Evolutionary conservation across 108 stramenopile species (phyloP), one percentile per base, ranked within the genome.

Genomic region (Fragilaria radians): DNA sequence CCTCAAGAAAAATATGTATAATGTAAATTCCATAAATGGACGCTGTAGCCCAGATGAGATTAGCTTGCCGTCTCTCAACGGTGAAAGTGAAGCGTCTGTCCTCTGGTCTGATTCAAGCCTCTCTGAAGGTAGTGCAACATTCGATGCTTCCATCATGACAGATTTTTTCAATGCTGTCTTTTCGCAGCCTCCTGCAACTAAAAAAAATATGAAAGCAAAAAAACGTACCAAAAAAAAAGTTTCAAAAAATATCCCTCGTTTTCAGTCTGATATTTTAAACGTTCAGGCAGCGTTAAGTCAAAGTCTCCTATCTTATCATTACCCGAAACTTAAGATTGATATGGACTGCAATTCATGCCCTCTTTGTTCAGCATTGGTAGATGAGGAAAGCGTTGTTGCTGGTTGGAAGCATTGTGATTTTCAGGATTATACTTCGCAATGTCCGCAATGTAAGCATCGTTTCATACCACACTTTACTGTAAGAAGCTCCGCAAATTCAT

Each of bases 381-480:
- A 32, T 19, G 81, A 84, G 62, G 62, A 78, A 9, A 68, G 79
- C 28, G 70, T 94, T 25, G 68, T 85, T 36, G 32, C 32, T 7
- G 93, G 93, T 21, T 94, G 87, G 87, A 73, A 62, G 24, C 71
- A 79, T 27, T 81, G 85, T 46, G 78, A 79, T 25, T 69, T 73
- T 28, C 71, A 80, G 28, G 87, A 91, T 61, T 82, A 71, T 61
- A 82, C 80, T 27, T 85, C 88, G 3, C 46, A 54, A 11, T 94
- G 93, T 53, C 72, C 81, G 17, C 69, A 78, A 14, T 94, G 93
- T 63, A 76, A 65, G 32, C 75, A 88, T 60, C 68, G 80, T 34
- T 90, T 90, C 59, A 80, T 94, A 19, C 83, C 93, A 7, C 83
- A 71, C 54, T 94, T 94, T 54, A 68, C 72, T 28, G 82, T 94